Evolutionary conservation across 352 stramenopile genomes (phyloP), one percentile per base, ranked within the genome.

Genomic region (Phytophthora niederhauseri): DNA sequence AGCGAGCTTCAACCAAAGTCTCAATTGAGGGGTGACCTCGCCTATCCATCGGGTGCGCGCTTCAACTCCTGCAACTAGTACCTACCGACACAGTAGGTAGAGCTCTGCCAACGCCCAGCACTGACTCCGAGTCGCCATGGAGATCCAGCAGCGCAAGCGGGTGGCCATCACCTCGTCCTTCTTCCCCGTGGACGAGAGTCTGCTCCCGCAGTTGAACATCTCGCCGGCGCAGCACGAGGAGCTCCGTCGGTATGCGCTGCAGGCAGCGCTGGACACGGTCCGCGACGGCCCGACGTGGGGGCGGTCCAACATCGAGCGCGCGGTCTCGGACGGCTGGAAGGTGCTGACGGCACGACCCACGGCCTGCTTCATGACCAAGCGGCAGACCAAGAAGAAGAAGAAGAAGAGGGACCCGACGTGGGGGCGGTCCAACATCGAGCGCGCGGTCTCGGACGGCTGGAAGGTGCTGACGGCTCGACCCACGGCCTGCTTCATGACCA

Each of bases 281-380:
- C 81, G 80, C 30, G 81, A 93, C 41, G 84, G 84, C 14, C 79
- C 81, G 12, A 86, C 79, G 50, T 93, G 84, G 84, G 84, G 73
- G 15, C 79, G 84, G 45, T 79, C 79, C 34, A 91, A 91, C 63
- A 70, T 90, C 7, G 68, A 80, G 24, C 69, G 38, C 4, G 78
- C 84, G 0, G 71, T 82, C 24, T 71, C 76, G 0, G 72, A 63
- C 41, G 84, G 82, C 41, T 93, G 84, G 84, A 85, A 87, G 59
- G 70, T 91, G 61, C 70, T 78, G 14, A 74, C 72, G 20, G 79
- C 75, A 52, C 70, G 76, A 51, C 69, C 76, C 5, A 78, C 78
- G 4, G 71, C 71, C 6, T 91, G 79, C 59, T 82, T 90, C 54
- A 75, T 92, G 57, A 84, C 79, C 45, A 91, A 91, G 63, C 72